These are phyloP conservation scores for Coniosporium apollinis DNA, from an alignment of 495 filamentous ascomycete genomes.

Conservation along the genomic window DNA sequence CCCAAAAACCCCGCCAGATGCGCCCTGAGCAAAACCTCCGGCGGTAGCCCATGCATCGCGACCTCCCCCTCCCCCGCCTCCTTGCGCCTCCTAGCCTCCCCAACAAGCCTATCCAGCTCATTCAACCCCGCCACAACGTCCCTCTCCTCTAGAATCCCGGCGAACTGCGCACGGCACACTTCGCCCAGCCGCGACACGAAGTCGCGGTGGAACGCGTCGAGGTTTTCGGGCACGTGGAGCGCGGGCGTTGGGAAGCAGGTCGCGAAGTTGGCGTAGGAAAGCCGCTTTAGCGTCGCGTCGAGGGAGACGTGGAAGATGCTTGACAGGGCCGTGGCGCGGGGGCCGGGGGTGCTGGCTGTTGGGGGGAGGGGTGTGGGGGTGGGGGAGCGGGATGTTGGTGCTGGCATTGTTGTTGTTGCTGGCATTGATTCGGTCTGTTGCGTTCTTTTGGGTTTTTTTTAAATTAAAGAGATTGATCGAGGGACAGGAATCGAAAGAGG, in stretches of 20 bases:
- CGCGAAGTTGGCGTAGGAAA: conserved; percentile 62
- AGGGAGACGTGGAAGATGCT: conserved; percentile 55
- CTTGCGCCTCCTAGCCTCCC: conserved; percentile 45
- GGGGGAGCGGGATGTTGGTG: too few species aligned
- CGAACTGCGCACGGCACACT: conserved; percentile 39
- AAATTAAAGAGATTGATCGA: too few species aligned
- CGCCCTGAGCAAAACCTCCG: conserved; percentile 45
- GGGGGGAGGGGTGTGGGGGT: conserved; percentile 38
- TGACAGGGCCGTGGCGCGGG: conserved; percentile 54
- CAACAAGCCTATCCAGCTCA: conserved; percentile 63
- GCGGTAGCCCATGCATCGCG: conserved; percentile 62
- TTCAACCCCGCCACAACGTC: conserved; percentile 63
- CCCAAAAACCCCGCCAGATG: conserved; percentile 54
- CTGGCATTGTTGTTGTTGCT: background rate
- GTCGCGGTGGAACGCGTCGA: conserved; percentile 18
- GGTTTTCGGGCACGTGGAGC: conserved; percentile 39
- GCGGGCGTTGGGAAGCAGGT: conserved; percentile 81
- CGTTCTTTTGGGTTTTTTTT: too few species aligned
- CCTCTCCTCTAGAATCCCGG: conserved; percentile 51
- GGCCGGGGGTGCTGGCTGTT: conserved; percentile 47
- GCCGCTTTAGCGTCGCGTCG: conserved; percentile 50
- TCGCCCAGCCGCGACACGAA: conserved; percentile 18
- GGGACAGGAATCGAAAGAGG: too few species aligned
- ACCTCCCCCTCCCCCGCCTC: conserved; percentile 18
- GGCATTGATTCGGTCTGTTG: too few species aligned